Conservation (phyloP, 2,329 filamentous ascomycete genomes). For the Cucurbitaria berberidis region DNA sequence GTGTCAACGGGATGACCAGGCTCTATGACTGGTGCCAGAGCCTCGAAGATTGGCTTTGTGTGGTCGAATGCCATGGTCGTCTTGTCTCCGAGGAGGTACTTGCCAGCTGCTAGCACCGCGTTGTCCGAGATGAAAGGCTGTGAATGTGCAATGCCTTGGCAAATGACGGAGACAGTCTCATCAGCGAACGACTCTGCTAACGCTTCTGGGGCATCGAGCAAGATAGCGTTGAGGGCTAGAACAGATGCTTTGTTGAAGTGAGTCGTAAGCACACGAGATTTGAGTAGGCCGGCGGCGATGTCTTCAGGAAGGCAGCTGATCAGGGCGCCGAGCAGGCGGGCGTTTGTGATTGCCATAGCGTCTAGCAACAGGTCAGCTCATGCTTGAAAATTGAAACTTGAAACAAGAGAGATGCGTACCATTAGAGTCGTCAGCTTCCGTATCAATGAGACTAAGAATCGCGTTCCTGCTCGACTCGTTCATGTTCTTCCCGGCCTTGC, state of each 20-base stretch:
- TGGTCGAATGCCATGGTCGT: constrained; percentile 74
- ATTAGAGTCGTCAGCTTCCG: constrained; percentile 76
- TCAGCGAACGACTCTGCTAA: constrained; percentile 73
- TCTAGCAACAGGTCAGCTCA: constrained; percentile 45
- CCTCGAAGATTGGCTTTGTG: constrained; percentile 79
- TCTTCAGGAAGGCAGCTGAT: constrained; percentile 84
- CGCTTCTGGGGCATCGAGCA: constrained; percentile 77
- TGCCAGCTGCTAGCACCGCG: constrained; percentile 85
- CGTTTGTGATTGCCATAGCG: constrained; percentile 85
- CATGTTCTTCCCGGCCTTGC: constrained; percentile 94
- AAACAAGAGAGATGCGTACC: constrained; percentile 52
- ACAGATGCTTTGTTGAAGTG: constrained; percentile 80
- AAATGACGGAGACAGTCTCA: constrained; percentile 77
- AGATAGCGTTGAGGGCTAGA: constrained; percentile 84
- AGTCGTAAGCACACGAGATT: constrained; percentile 76
- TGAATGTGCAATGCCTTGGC: constrained; percentile 77
- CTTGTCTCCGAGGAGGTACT: constrained; percentile 75
- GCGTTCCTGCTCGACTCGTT: constrained; percentile 84
- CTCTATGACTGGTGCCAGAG: constrained; percentile 74
- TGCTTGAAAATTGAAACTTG: background rate
- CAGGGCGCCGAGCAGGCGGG: constrained; percentile 85
- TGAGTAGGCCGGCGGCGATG: constrained; percentile 66
- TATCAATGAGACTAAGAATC: constrained; percentile 88
- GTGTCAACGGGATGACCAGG: constrained; percentile 82
- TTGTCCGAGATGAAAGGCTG: constrained; percentile 83